Evolutionary conservation across 2,329 filamentous ascomycete genomes (phyloP).

Genomic region (Thielaviopsis populi): DNA sequence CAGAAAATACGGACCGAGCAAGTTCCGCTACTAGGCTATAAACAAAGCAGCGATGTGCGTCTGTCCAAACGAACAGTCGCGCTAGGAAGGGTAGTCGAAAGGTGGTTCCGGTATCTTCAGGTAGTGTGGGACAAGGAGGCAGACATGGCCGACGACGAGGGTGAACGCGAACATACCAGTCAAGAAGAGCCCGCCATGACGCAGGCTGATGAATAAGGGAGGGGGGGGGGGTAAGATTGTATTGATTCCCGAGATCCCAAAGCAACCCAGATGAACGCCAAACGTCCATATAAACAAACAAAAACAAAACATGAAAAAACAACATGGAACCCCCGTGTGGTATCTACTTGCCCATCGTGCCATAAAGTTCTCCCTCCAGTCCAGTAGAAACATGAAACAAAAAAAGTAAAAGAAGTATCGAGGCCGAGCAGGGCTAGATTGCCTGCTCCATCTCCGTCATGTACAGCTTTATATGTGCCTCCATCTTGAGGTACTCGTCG

Average conservation of each 20-base stretch:
- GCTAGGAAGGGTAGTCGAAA: not conserved
- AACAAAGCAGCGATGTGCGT: constrained; percentile 10
- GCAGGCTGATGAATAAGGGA: constrained; percentile 7
- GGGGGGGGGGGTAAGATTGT: not conserved
- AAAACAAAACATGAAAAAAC: constrained; percentile 8
- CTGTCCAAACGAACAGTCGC: constrained; percentile 12
- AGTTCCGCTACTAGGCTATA: constrained; percentile 15
- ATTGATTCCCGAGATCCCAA: not conserved
- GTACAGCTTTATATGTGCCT: constrained; percentile 91
- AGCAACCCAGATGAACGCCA: constrained; percentile 4
- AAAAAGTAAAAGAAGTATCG: not conserved
- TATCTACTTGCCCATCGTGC: not conserved
- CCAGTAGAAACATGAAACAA: not conserved
- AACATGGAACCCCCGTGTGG: constrained; percentile 6
- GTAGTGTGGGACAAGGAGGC: not conserved
- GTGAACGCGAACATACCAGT: not conserved
- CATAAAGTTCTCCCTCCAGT: not conserved
- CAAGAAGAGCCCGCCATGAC: constrained; percentile 6
- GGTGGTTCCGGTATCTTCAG: constrained; percentile 10
- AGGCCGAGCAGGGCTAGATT: constrained; percentile 29
- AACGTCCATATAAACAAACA: constrained; percentile 6
- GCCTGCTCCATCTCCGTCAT: constrained; percentile 98
- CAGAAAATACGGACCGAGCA: constrained; percentile 2
- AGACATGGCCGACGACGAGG: not conserved
- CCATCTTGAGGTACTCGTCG: constrained; percentile 94